phyloP scores from a whole-genome alignment of 306 rosid genomes.

The Abrus pulchellus region DNA sequence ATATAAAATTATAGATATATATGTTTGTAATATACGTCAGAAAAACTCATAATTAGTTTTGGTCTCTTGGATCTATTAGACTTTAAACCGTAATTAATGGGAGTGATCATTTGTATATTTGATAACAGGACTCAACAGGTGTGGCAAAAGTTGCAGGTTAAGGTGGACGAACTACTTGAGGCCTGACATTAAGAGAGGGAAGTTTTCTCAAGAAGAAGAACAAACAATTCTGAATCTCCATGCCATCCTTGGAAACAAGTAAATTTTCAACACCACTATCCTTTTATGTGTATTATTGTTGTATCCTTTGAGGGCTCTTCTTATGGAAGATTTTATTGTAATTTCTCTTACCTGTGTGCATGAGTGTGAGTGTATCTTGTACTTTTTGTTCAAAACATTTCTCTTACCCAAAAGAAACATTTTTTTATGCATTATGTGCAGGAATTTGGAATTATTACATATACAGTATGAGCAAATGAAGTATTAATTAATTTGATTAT shows the following conservation, averaged over 20 bases:
- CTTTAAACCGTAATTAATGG: background rate
- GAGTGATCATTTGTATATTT: conserved; percentile 19
- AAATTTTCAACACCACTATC: conserved; percentile 8
- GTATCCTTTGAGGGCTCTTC: background rate
- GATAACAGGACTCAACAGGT: conserved; percentile 51
- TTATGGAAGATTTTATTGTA: background rate
- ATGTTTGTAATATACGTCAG: background rate
- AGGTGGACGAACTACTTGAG: conserved; percentile 57
- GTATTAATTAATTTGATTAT: background rate
- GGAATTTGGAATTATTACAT: conserved; percentile 16
- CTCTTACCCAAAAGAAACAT: no score
- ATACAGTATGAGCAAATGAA: background rate
- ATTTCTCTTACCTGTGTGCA: background rate
- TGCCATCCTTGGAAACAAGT: conserved; percentile 56
- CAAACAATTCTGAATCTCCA: conserved; percentile 47
- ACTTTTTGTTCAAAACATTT: background rate
- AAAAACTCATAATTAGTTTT: background rate
- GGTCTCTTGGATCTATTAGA: background rate
- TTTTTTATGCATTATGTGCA: background rate
- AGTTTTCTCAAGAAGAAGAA: conserved; percentile 53
- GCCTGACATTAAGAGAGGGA: conserved; percentile 56
- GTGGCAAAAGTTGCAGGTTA: conserved; percentile 56
- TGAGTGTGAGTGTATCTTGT: background rate
- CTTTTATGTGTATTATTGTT: no score
- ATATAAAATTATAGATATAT: no score